Conservation (phyloP, 169 alveolate genomes). For the Plasmodium cynomolgi region DNA sequence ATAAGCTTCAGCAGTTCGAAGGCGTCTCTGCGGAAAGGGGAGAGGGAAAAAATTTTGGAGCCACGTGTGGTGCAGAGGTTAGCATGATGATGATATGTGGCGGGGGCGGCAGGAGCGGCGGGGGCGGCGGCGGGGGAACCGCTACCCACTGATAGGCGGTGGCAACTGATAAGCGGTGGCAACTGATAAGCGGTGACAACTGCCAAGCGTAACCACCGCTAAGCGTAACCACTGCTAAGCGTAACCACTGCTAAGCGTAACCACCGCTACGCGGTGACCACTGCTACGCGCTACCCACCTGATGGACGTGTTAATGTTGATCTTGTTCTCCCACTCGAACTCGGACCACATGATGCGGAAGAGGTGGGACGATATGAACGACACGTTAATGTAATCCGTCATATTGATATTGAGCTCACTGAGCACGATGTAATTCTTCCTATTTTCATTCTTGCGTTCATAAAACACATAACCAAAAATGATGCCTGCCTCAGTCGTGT, state of each 20-base stretch:
- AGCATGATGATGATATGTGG: too few species aligned
- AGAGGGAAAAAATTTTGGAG: background rate
- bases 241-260: background rate
- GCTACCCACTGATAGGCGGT: too few species aligned
- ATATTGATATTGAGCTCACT: slow-evolving; percentile 91
- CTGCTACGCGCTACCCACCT: slow-evolving; percentile 15
- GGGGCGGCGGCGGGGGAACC: too few species aligned
- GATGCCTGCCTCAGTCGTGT: slow-evolving; percentile 91
- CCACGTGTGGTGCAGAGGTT: too few species aligned
- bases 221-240: too few species aligned
- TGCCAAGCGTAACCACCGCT: slow-evolving; percentile 9
- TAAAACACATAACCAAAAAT: slow-evolving; percentile 95
- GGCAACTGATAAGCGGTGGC: too few species aligned
- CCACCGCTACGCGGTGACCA: background rate
- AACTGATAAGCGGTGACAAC: background rate
- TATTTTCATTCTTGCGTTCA: slow-evolving; percentile 83
- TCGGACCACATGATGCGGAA: slow-evolving; percentile 96
- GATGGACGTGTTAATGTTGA: slow-evolving; percentile 80
- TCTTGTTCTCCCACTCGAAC: slow-evolving; percentile 96
- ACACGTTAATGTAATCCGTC: slow-evolving; percentile 90
- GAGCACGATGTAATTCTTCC: slow-evolving; percentile 86
- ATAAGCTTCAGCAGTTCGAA: slow-evolving; percentile 61
- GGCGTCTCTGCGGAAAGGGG: slow-evolving; percentile 70
- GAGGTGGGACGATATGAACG: slow-evolving; percentile 88
- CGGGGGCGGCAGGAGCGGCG: too few species aligned